These are phyloP conservation scores for Salvia sclarea DNA, from an alignment of 305 asterid genomes.

Conservation along the genomic window DNA sequence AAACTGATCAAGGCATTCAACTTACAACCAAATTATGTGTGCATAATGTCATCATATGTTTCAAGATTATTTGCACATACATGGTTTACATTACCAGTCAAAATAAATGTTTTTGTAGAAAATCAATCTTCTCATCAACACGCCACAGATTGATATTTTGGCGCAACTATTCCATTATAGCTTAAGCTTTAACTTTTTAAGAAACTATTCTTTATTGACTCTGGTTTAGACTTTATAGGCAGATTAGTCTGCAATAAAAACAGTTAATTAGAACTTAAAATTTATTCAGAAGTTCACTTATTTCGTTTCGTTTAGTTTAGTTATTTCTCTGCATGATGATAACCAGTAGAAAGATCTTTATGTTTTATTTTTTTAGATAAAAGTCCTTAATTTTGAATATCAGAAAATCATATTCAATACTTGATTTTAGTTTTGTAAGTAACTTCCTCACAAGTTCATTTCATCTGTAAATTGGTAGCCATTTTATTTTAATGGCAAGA, in stretches of 20 bases:
- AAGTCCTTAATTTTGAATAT: too few species aligned
- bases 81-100: neutral
- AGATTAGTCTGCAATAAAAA: too few species aligned
- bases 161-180: neutral
- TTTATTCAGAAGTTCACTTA: too few species aligned
- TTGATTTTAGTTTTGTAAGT: neutral
- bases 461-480: neutral
- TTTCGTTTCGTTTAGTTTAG: too few species aligned
- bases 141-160: neutral
- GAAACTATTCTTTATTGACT: too few species aligned
- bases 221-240: too few species aligned
- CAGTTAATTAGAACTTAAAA: too few species aligned
- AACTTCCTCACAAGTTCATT: neutral
- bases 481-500: neutral
- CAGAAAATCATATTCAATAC: neutral
- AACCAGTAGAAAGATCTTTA: neutral
- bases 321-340: too few species aligned
- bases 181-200: neutral
- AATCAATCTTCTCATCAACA: neutral
- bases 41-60: neutral
- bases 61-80: neutral
- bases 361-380: too few species aligned
- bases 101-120: neutral
- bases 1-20: slow-evolving; percentile 4
- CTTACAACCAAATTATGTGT: neutral